These are phyloP conservation scores for Aspergillus nomiae DNA, from an alignment of 2,329 filamentous ascomycete species.

Conservation along the genomic window DNA sequence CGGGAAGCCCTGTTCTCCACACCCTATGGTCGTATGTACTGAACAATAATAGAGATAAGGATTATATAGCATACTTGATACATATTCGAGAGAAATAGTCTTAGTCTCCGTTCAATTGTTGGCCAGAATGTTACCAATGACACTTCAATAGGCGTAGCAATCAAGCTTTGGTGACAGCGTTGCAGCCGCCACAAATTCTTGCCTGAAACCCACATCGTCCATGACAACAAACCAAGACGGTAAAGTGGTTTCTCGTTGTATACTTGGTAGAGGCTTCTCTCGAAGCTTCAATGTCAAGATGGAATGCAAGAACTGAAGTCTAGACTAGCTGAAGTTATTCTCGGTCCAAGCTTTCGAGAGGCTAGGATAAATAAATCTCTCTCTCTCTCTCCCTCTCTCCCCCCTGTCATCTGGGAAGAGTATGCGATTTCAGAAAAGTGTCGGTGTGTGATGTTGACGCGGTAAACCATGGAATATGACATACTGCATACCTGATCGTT, in stretches of 20 bases:
- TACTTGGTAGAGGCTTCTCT: background rate
- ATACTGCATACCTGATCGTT: no score
- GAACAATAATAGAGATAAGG: accelerated
- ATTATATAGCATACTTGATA: no score
- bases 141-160: background rate
- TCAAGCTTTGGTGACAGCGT: background rate
- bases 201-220: background rate
- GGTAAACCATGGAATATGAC: no score
- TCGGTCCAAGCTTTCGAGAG: background rate
- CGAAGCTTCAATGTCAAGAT: background rate
- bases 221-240: background rate
- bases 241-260: background rate
- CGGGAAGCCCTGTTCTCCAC: no score
- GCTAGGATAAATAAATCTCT: background rate
- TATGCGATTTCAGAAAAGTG: no score
- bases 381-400: background rate
- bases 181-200: background rate
- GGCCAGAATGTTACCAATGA: background rate
- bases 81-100: no score
- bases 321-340: background rate
- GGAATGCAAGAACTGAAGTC: background rate
- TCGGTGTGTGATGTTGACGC: no score
- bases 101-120: no score
- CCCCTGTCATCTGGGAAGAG: background rate
- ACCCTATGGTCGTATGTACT: no score